These are phyloP conservation scores for Paecilomyces variotii DNA, from an alignment of 2,329 filamentous ascomycete genomes.

Conservation along the genomic window DNA sequence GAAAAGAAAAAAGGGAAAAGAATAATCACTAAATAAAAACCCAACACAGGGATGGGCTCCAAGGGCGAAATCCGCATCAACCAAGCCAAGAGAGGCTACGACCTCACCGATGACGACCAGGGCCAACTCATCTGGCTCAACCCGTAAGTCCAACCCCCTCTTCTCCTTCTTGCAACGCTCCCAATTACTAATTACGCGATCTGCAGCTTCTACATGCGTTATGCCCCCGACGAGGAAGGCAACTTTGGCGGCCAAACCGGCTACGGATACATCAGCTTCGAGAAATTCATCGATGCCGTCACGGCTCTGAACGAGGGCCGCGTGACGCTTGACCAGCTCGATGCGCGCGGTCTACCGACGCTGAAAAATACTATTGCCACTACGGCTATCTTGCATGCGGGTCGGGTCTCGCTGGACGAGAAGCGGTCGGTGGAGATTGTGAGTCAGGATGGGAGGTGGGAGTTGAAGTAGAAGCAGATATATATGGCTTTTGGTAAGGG, in stretches of 20 bases:
- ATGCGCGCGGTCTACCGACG: slow-evolving; percentile 73
- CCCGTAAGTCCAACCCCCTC: slow-evolving; percentile 44
- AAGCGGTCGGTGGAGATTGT: slow-evolving; percentile 65
- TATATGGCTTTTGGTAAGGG: too few species aligned
- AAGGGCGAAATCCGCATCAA: slow-evolving; percentile 82
- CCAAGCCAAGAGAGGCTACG: slow-evolving; percentile 90
- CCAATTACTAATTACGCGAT: neutral
- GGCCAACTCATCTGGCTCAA: slow-evolving; percentile 73
- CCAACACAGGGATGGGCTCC: slow-evolving; percentile 57
- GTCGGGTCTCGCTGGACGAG: slow-evolving; percentile 77
- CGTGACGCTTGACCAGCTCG: slow-evolving; percentile 65
- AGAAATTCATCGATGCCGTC: slow-evolving; percentile 91
- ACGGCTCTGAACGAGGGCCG: slow-evolving; percentile 67
- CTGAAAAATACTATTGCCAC: slow-evolving; percentile 84
- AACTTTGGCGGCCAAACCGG: slow-evolving; percentile 88
- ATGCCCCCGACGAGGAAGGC: slow-evolving; percentile 87
- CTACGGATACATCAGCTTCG: slow-evolving; percentile 89
- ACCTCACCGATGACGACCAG: slow-evolving; percentile 74
- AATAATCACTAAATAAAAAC: slow-evolving; percentile 3
- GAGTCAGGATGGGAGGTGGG: slow-evolving; percentile 48
- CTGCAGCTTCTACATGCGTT: slow-evolving; percentile 75
- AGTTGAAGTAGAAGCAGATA: slow-evolving; percentile 42
- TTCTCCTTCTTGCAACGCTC: neutral
- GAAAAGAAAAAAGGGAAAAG: neutral
- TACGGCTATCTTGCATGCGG: slow-evolving; percentile 84